phyloP scores from a whole-genome alignment of 306 rosid species.

The Lithocarpus polystachyus region DNA sequence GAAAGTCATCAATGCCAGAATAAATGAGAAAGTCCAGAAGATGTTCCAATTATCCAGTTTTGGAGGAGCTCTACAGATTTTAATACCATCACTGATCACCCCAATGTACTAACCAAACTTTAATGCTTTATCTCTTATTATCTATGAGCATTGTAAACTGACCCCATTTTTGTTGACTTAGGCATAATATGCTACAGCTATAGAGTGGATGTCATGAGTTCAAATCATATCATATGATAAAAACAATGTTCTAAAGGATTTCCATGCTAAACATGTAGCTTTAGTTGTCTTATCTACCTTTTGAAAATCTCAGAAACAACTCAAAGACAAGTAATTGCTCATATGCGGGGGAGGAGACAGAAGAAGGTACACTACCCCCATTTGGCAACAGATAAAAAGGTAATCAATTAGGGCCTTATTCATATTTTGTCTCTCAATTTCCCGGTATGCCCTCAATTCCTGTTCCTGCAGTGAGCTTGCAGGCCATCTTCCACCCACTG shows the following conservation, averaged over 20 bases:
- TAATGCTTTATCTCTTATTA: background rate
- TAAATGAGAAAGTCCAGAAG: background rate
- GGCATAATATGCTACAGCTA: background rate
- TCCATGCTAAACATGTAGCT: no score
- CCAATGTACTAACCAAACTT: background rate
- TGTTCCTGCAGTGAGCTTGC: slow-evolving; percentile 36
- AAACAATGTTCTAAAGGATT: no score
- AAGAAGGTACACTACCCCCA: slow-evolving; percentile 42
- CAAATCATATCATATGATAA: no score
- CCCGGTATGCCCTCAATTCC: slow-evolving; percentile 26
- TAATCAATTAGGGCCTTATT: slow-evolving; percentile 51
- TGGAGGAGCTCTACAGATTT: background rate
- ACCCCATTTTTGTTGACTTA: background rate
- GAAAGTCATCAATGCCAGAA: background rate
- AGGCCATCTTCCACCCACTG: slow-evolving; percentile 80
- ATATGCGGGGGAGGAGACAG: background rate
- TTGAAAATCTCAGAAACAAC: background rate
- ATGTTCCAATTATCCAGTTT: background rate
- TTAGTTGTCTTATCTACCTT: no score
- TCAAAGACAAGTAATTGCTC: background rate
- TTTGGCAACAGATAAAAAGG: slow-evolving; percentile 35
- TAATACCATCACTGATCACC: background rate
- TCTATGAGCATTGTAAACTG: background rate
- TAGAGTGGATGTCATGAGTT: background rate
- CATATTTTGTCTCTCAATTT: slow-evolving; percentile 33